These are phyloP conservation scores for Luvunga scandens DNA, from an alignment of 345 rosid genomes.

Conservation along the genomic window DNA sequence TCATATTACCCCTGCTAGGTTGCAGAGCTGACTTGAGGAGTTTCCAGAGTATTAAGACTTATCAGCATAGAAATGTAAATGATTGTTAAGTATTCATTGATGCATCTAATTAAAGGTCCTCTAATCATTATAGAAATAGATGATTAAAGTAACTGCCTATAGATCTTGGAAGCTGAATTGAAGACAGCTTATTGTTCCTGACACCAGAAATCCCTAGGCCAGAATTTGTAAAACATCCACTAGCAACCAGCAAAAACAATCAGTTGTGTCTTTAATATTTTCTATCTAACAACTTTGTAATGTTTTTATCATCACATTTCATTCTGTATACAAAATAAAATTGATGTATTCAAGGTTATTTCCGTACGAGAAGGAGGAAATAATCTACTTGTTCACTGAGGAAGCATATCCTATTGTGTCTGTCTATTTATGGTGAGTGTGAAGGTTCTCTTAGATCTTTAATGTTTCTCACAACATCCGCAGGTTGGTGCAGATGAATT, in stretches of 20 bases:
- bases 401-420: background rate
- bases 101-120: background rate
- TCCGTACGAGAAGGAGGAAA: background rate
- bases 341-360: background rate
- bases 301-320: background rate
- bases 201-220: background rate
- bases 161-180: background rate
- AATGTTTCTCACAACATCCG: constrained; percentile 15
- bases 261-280: too few species aligned
- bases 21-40: background rate
- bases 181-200: background rate
- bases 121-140: background rate
- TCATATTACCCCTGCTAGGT: background rate
- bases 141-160: background rate
- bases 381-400: background rate
- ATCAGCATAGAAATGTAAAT: background rate
- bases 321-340: background rate
- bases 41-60: background rate
- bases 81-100: background rate
- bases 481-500: constrained; percentile 99
- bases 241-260: background rate
- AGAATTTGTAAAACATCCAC: background rate
- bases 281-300: too few species aligned
- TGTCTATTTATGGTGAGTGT: background rate
- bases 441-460: background rate